Base-by-base conservation (phyloP, 495 filamentous ascomycete genomes). In the Barbatosphaeria neglecta region DNA sequence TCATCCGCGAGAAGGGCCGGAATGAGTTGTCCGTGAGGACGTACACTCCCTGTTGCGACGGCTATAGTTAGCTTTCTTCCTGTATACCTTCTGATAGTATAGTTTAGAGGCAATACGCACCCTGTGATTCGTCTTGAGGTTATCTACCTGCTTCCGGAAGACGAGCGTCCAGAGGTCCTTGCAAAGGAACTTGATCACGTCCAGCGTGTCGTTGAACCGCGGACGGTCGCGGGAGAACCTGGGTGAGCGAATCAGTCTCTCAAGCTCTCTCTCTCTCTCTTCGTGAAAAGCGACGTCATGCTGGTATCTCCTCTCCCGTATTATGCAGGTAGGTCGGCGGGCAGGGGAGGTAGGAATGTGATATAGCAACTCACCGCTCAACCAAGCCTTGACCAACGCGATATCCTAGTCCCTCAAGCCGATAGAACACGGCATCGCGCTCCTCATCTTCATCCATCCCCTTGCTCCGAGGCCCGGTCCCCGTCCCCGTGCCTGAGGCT, bases 71-170 rank as follows among this genome's bases (percentile, higher is more conserved):
- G 23, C 19, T 49, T 16, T 42, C 19, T 40, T 37, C 35, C 23
- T 8, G 6, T 20, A 6, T 44, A 41, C 4, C 24, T 48, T 25
- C 17, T 17, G 38, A 35, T 13, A 18, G 20, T n/a, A 27, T 28
- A 27, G 38, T 31, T 40, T 19, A 46, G 46, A 46, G 38, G 25
- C n/a, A 45, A 23, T 19, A 48, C 70, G 16, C 71, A 87, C 86
- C 56, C 92, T 76, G 60, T 98, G 92, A 62, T 98, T 98, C 13
- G 92, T 98, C 70, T 97, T 98, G 37, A 98, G 70, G 67, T 97
- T 97, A 62, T 98, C 92, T 55, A 97, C 82, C 65, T 96, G 92
- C 66, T 98, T 98, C 62, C 87, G 73, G 65, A 95, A 98, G 25
- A 96, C 75, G 35, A 95, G 73, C 41, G 78, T 86, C 92, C 92